Conservation (phyloP, 495 filamentous ascomycete genomes). For the Halenospora varia region DNA sequence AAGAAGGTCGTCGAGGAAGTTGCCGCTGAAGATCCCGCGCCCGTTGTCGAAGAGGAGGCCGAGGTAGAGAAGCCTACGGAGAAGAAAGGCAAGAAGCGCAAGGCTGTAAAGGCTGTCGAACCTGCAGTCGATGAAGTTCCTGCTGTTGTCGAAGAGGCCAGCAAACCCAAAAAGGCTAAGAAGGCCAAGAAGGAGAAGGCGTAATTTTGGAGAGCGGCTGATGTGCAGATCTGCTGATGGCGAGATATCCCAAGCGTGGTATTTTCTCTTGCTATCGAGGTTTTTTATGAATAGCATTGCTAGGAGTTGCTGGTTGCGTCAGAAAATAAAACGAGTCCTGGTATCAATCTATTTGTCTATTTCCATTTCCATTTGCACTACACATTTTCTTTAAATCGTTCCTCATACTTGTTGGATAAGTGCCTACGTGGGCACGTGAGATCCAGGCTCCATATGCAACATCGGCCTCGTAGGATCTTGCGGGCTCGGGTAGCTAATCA, state of each 20-base stretch:
- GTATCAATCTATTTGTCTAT: not conserved
- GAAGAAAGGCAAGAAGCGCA: conserved; percentile 5
- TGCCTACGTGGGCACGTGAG: too few relatives aligned
- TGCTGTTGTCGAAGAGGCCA: not conserved
- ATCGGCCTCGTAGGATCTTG: not conserved
- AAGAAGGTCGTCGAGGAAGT: conserved; percentile 5
- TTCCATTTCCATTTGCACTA: too few relatives aligned
- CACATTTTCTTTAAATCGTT: too few relatives aligned
- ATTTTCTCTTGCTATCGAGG: not conserved
- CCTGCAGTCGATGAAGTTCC: not conserved
- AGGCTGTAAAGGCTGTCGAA: not conserved
- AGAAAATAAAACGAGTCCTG: not conserved
- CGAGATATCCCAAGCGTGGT: not conserved
- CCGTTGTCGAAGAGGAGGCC: not conserved
- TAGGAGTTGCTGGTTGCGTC: not conserved
- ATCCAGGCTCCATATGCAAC: not conserved
- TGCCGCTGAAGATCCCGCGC: not conserved
- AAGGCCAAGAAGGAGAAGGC: conserved; percentile 8
- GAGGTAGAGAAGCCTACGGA: not conserved
- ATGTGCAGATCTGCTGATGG: not conserved
- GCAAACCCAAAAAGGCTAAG: conserved; percentile 7
- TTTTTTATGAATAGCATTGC: not conserved
- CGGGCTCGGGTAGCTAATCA: conserved; percentile 21
- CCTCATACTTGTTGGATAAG: too few relatives aligned
- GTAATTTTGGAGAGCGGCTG: not conserved